Evolutionary conservation across 345 rosid genomes (phyloP), one percentile per base, ranked within the genome.

Genomic region (Abelmoschus esculentus): DNA sequence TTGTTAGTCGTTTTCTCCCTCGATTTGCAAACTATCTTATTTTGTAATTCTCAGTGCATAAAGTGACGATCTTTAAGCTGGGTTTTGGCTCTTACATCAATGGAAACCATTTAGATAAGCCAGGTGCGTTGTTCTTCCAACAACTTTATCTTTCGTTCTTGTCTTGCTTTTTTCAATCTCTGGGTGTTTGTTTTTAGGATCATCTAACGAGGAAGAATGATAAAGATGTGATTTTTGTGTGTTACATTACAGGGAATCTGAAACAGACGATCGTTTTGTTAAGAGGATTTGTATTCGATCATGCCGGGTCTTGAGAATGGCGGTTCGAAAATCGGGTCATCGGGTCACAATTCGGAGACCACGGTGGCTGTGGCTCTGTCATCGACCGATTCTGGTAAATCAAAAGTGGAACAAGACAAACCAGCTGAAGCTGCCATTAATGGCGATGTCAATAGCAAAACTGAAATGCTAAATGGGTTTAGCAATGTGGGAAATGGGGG

Each of bases 221-320:
- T 50, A 42, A 62, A 63, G 53, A 18, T 19, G 31, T 7, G 9
- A 10, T 69, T 67, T 64, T 38, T n/a, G 66, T 74, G 9, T 31
- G 40, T 36, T 36, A 29, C n/a, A 31, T 47, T 50, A 50, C 76
- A 57, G 79, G 71, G 77, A 56, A 73, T 76, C 78, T 61, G 58
- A 73, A 67, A 58, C 2, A 50, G 11, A 69, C 47, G 61, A 42
- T 74, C 18, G 79, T 72, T 73, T 38, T 52, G 46, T 7, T 18
- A 7, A 58, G 11, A 6, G 36, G 29, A 61, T 31, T 53, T 72
- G 29, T n/a, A 13, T 61, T 68, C 53, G 80, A 86, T 84, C 87
- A 96, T 96, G 98, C 96, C 96, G 69, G 96, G 92, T 61, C 88
- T 91, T 69, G 99, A 95, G 78, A 90, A 88, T 87, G 90, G 90